phyloP scores from a whole-genome alignment of 2,329 filamentous ascomycete genomes.

The Penicillium sp. region DNA sequence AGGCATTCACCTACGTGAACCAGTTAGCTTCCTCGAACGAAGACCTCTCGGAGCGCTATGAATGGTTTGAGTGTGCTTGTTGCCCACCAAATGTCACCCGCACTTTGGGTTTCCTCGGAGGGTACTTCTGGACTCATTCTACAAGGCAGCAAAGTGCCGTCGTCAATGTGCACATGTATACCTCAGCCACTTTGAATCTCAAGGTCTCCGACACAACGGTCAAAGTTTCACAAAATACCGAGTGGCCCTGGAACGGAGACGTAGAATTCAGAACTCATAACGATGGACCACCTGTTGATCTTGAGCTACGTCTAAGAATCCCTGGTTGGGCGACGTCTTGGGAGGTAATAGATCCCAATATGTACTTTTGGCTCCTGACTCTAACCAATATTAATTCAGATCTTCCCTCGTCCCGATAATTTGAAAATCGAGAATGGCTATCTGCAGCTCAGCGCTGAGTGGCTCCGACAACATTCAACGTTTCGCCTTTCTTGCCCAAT shows the following conservation, averaged over 20 bases:
- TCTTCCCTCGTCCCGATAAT: slow-evolving; percentile 42
- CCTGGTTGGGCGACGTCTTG: slow-evolving; percentile 52
- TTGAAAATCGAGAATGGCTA: slow-evolving; percentile 54
- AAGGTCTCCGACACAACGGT: slow-evolving; percentile 37
- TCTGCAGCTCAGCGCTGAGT: slow-evolving; percentile 50
- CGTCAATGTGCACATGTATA: slow-evolving; percentile 62
- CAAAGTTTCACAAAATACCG: slow-evolving; percentile 53
- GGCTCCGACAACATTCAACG: slow-evolving; percentile 42
- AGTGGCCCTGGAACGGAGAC: slow-evolving; percentile 63
- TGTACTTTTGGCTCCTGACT: neutral
- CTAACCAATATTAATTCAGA: slow-evolving; percentile 21
- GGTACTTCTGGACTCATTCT: slow-evolving; percentile 58
- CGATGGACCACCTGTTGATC: slow-evolving; percentile 31
- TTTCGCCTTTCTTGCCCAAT: slow-evolving; percentile 56
- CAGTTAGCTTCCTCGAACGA: slow-evolving; percentile 60
- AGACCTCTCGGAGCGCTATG: slow-evolving; percentile 54
- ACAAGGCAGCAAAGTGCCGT: slow-evolving; percentile 34
- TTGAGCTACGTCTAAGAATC: slow-evolving; percentile 56
- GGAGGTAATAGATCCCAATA: slow-evolving; percentile 10
- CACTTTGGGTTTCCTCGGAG: slow-evolving; percentile 60
- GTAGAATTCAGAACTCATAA: slow-evolving; percentile 51
- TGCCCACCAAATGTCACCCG: slow-evolving; percentile 64
- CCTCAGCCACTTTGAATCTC: slow-evolving; percentile 49
- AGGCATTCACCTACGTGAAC: slow-evolving; percentile 64
- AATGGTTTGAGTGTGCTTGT: slow-evolving; percentile 64